Conservation (phyloP, 2,329 filamentous ascomycete species). For the Juglanconis juglandina region DNA sequence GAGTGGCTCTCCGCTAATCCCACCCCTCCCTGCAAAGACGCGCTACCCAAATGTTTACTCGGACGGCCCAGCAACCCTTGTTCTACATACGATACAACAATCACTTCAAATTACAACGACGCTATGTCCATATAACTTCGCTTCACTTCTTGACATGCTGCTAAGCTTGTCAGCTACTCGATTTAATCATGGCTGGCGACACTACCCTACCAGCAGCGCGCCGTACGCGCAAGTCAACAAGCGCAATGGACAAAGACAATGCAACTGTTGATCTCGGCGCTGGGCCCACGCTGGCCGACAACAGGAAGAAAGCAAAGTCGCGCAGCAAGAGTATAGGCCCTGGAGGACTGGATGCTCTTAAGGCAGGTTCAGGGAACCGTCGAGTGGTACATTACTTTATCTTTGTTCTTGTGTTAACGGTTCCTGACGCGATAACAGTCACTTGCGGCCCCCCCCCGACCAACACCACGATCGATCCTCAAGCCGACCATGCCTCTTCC, state of each 20-base stretch:
- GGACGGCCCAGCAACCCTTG: conserved; percentile 7
- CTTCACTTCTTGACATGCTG: not conserved
- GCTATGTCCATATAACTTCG: conserved; percentile 9
- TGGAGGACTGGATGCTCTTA: conserved; percentile 80
- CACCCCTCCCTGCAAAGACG: not conserved
- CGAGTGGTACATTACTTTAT: conserved; percentile 59
- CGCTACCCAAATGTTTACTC: conserved; percentile 4
- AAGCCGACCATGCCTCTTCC: conserved; percentile 71
- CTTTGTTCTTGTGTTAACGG: conserved; percentile 30
- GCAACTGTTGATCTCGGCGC: conserved; percentile 63
- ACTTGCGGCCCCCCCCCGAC: conserved; percentile 48
- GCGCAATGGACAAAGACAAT: conserved; percentile 72
- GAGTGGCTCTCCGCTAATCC: not conserved
- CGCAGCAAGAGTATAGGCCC: conserved; percentile 96
- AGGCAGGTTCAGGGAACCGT: conserved; percentile 70
- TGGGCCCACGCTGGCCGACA: conserved; percentile 48
- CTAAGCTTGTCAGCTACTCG: not conserved
- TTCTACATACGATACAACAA: not conserved
- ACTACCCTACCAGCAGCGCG: conserved; percentile 53
- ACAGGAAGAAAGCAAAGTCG: conserved; percentile 59
- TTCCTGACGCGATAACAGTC: conserved; percentile 41
- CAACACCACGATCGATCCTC: conserved; percentile 67
- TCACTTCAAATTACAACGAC: not conserved
- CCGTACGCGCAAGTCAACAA: conserved; percentile 69
- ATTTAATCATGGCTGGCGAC: conserved; percentile 30